Base-by-base conservation (phyloP, 2,329 filamentous ascomycete species). In the Myrmaecium sp. region DNA sequence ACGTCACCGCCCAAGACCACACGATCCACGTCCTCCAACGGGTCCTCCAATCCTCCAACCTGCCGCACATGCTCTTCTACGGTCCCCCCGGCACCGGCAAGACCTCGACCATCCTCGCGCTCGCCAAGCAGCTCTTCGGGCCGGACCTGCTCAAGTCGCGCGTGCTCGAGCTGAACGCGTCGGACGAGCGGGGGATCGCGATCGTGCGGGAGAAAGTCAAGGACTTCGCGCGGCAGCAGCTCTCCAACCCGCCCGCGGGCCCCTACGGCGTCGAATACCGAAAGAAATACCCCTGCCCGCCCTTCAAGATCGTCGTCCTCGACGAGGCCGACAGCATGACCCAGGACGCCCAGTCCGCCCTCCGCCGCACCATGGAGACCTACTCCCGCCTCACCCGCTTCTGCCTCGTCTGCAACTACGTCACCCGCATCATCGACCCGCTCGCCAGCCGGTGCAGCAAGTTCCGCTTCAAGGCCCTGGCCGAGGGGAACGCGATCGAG, bases 241-340 rank as follows among this genome's bases (percentile, higher is more conserved):
- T 95, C 34, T 84, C 79, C 16, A 82, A 91, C 37, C 74, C 80
- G 3, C 73, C 81, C 0, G 60, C 63, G 1, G 55, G 34, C 59
- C 73, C 40, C 68, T 79, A 58, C 60, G 70, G 54, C 54, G 62
- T 32, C 57, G 55, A 62, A 26, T 73, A 73, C 38, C 47, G 61
- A 23, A 60, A 65, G 33, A 58, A 74, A 46, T 94, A 92, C 44
- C 84, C 89, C 1, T 95, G 86, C 48, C 89, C 89, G 13, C 89
- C 89, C 0, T 98, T 94, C 63, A 99, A 98, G 60, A 93, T 99
- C 48, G 86, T 98, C 47, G 82, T 99, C 33, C 71, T 99, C 32
- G 89, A 98, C 54, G 89, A 98, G 58, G 89, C 89, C 39, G 89
- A 99, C 51, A 89, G 78, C 39, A 95, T 99, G 86, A 98, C 89